These are phyloP conservation scores for Aeminium ludgeri DNA, from an alignment of 495 filamentous ascomycete species.

Conservation along the genomic window DNA sequence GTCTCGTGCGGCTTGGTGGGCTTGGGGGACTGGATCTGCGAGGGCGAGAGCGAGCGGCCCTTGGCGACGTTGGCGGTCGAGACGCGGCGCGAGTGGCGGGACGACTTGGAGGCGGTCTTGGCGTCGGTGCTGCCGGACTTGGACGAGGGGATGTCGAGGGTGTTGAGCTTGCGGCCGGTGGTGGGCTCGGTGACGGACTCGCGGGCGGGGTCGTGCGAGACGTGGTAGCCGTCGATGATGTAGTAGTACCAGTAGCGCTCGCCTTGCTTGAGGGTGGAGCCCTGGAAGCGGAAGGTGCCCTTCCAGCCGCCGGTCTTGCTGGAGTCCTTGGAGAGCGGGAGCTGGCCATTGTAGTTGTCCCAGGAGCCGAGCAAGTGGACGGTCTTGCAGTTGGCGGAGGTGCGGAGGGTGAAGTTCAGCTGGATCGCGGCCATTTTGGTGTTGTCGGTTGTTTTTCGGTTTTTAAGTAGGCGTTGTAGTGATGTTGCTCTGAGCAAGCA, in stretches of 20 bases:
- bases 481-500: slow-evolving; percentile 23
- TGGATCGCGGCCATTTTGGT: slow-evolving; percentile 28
- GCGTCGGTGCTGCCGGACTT: slow-evolving; percentile 14
- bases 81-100: slow-evolving; percentile 29
- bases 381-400: slow-evolving; percentile 91
- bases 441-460: slow-evolving; percentile 9
- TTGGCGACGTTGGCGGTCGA: slow-evolving; percentile 52
- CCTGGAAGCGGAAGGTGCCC: slow-evolving; percentile 91
- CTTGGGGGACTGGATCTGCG: slow-evolving; percentile 80
- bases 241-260: slow-evolving; percentile 99
- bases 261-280: slow-evolving; percentile 61
- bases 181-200: slow-evolving; percentile 86
- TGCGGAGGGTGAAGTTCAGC: slow-evolving; percentile 55
- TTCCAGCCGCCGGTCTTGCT: slow-evolving; percentile 77
- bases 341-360: slow-evolving; percentile 90
- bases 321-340: slow-evolving; percentile 75
- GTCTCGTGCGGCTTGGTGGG: slow-evolving; percentile 74
- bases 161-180: slow-evolving; percentile 84
- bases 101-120: slow-evolving; percentile 22
- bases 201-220: slow-evolving; percentile 89
- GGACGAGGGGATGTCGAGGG: slow-evolving; percentile 46
- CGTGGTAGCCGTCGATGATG: slow-evolving; percentile 98
- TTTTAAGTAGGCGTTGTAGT: slow-evolving; percentile 10
- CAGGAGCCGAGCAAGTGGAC: slow-evolving; percentile 95
- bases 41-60: slow-evolving; percentile 69